These are phyloP conservation scores for Salix brachista DNA, from an alignment of 345 rosid genomes.

Conservation along the genomic window DNA sequence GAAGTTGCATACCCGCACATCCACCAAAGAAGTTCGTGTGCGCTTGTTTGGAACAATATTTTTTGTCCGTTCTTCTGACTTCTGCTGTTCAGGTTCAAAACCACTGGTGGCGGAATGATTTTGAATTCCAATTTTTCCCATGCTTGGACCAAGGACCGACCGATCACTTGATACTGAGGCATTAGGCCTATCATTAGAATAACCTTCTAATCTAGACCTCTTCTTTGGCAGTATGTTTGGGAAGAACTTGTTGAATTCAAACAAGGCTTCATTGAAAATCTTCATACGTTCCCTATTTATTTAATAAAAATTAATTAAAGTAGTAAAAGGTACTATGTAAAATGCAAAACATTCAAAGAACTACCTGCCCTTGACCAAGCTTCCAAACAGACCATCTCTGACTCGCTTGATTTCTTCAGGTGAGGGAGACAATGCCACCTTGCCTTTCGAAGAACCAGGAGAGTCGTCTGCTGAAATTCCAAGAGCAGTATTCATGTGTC, in stretches of 20 bases:
- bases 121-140: slow-evolving; percentile 72
- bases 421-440: slow-evolving; percentile 42
- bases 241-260: slow-evolving; percentile 71
- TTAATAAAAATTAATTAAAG: slow-evolving; percentile 24
- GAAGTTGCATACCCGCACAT: slow-evolving; percentile 49
- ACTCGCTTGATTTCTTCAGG: slow-evolving; percentile 82
- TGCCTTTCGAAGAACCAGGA: slow-evolving; percentile 56
- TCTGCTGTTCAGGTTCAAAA: slow-evolving; percentile 74
- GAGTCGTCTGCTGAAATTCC: slow-evolving; percentile 74
- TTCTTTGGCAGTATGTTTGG: slow-evolving; percentile 73
- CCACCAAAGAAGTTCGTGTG: slow-evolving; percentile 88
- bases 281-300: slow-evolving; percentile 72
- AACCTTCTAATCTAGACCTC: slow-evolving; percentile 75
- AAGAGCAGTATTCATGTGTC: slow-evolving; percentile 63
- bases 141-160: slow-evolving; percentile 46
- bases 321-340: slow-evolving; percentile 17
- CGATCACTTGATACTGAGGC: slow-evolving; percentile 54
- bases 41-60: slow-evolving; percentile 72
- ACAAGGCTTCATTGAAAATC: slow-evolving; percentile 73
- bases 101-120: slow-evolving; percentile 49
- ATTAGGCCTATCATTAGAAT: slow-evolving; percentile 54
- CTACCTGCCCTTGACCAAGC: slow-evolving; percentile 77
- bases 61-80: slow-evolving; percentile 70
- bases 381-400: slow-evolving; percentile 60
- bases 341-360: slow-evolving; percentile 29